Conservation (phyloP, 306 rosid genomes). For the Senna siamea region DNA sequence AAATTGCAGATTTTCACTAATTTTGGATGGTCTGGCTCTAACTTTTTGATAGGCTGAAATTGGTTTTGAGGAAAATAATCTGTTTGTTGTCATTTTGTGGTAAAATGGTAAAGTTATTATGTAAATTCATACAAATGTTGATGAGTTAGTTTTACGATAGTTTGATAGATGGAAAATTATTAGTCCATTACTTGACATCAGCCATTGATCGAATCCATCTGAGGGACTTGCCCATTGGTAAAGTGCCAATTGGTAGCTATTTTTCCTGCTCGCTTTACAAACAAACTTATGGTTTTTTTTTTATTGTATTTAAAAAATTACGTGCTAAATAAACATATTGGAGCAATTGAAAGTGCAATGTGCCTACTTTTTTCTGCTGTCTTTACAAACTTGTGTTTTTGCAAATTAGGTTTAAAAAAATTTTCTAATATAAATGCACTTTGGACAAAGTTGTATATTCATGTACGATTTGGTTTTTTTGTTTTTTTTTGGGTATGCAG, state of each 20-base stretch:
- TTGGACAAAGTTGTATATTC: slow-evolving; percentile 1
- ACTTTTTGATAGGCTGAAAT: not conserved
- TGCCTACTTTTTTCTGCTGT: not conserved
- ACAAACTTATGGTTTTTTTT: slow-evolving; percentile 9
- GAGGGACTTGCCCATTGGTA: not conserved
- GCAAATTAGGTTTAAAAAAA: slow-evolving; percentile 25
- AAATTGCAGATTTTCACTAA: not conserved
- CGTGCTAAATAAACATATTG: slow-evolving; percentile 1
- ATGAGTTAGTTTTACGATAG: not conserved
- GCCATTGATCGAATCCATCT: not conserved
- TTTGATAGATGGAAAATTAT: slow-evolving; percentile 10
- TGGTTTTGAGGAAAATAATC: not conserved
- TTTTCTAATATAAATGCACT: not conserved
- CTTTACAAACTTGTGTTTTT: slow-evolving; percentile 10
- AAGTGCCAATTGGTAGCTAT: not conserved
- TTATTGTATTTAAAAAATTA: too few relatives aligned
- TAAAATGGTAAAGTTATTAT: not conserved
- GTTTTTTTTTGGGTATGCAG: slow-evolving; percentile 54
- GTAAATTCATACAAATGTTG: not conserved
- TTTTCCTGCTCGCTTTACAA: slow-evolving; percentile 20
- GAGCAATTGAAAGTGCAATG: not conserved
- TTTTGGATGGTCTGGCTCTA: not conserved
- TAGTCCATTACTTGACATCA: not conserved
- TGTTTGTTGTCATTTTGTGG: not conserved
- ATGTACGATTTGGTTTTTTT: slow-evolving; percentile 33